A percentile compares a stretch with the other conserved stretches of the same genome.
Conservation (phyloP, 2,329 filamentous ascomycete species). For the Penicillium sclerotiorum region DNA sequence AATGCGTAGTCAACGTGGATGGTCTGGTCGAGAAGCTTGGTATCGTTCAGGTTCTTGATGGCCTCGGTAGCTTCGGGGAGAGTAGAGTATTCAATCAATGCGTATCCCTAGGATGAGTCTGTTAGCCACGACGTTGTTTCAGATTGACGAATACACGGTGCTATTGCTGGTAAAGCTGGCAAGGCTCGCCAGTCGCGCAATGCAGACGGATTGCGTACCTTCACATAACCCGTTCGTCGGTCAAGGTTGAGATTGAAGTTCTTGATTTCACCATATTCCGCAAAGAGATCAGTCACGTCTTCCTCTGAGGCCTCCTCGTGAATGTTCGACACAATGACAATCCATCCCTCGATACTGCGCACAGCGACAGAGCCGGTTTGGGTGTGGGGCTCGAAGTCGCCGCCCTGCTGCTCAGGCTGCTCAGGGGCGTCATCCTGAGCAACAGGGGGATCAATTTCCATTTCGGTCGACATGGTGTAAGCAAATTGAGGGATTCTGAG, state of each 20-base stretch:
- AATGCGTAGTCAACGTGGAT: conserved; percentile 67
- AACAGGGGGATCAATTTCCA: conserved; percentile 48
- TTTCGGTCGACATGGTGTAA: conserved; percentile 45
- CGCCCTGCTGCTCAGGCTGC: conserved; percentile 33
- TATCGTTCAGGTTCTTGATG: conserved; percentile 62
- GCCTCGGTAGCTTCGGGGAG: conserved; percentile 65
- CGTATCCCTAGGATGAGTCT: conserved; percentile 58
- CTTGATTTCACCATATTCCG: conserved; percentile 68
- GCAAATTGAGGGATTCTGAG: conserved; percentile 35
- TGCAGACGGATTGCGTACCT: conserved; percentile 59
- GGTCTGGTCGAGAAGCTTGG: conserved; percentile 67
- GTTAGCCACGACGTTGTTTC: conserved; percentile 21
- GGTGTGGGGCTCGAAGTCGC: conserved; percentile 47
- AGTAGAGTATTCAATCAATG: conserved; percentile 67
- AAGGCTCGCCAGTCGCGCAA: too few species aligned
- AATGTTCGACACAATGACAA: conserved; percentile 69
- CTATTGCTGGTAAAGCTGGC: neutral
- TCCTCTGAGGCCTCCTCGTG: conserved; percentile 70
- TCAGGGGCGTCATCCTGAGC: conserved; percentile 36
- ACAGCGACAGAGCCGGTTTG: conserved; percentile 57
- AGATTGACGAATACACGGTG: too few species aligned
- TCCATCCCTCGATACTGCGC: conserved; percentile 70
- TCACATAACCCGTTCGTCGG: conserved; percentile 67
- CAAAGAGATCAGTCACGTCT: conserved; percentile 67
- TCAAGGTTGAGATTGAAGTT: conserved; percentile 69